Evolutionary conservation across 192 early-diverging fungal species (phyloP).

Genomic region (Coemansia sp.): DNA sequence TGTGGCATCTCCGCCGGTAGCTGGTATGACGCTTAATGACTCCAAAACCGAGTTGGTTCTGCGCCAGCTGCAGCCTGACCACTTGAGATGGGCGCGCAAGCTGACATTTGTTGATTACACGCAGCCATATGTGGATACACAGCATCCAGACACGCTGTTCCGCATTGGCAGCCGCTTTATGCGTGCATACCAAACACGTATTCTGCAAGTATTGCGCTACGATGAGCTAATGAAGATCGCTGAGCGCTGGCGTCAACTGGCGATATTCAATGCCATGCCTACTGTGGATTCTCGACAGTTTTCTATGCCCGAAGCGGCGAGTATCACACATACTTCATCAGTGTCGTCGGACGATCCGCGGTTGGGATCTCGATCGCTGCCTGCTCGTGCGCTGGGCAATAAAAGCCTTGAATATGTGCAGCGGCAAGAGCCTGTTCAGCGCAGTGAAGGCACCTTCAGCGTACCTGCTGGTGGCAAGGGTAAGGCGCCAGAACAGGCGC

Average conservation of each 20-base stretch:
- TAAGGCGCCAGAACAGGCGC: not conserved
- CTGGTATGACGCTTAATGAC: slow-evolving; percentile 51
- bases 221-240: slow-evolving; percentile 54
- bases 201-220: slow-evolving; percentile 48
- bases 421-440: slow-evolving; percentile 11
- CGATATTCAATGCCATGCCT: slow-evolving; percentile 19
- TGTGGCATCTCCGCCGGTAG: slow-evolving; percentile 31
- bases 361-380: slow-evolving; percentile 6
- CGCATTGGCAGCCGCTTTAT: slow-evolving; percentile 49
- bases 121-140: slow-evolving; percentile 52
- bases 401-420: not conserved
- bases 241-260: slow-evolving; percentile 49
- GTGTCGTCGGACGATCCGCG: slow-evolving; percentile 15
- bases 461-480: slow-evolving; percentile 1
- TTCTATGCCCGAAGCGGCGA: slow-evolving; percentile 3
- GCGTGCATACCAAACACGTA: slow-evolving; percentile 48
- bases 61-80: slow-evolving; percentile 51
- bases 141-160: slow-evolving; percentile 52
- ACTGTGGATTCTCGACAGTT: slow-evolving; percentile 3
- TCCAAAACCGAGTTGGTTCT: slow-evolving; percentile 45
- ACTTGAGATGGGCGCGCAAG: slow-evolving; percentile 53
- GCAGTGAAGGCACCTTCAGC: not conserved
- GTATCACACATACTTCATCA: slow-evolving; percentile 19
- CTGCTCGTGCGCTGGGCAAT: not conserved
- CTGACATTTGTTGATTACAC: slow-evolving; percentile 54